A percentile compares a stretch with the other conserved stretches of the same genome.
Conservation (phyloP, 176 grass and related monocot species). For the Poa pratensis region DNA sequence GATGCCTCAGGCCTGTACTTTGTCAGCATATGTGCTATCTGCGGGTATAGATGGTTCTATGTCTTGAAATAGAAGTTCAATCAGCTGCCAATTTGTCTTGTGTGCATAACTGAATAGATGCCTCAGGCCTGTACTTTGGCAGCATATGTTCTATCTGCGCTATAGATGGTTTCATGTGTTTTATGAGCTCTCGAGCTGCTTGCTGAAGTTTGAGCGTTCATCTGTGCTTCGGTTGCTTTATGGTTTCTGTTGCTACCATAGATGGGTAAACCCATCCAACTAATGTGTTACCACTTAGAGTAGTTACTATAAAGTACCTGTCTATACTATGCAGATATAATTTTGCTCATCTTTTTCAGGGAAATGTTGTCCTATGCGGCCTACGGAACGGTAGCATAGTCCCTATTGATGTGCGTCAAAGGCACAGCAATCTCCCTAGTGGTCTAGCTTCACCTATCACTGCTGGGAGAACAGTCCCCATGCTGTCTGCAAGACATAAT, state of each 20-base stretch:
- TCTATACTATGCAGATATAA: constrained; percentile 28
- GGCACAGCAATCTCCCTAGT: constrained; percentile 14
- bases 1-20: constrained; percentile 3
- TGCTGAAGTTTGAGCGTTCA: background rate
- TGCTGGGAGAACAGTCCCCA: constrained; percentile 46
- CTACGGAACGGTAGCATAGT: constrained; percentile 63
- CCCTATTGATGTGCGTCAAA: constrained; percentile 65
- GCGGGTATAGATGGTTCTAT: constrained; percentile 14
- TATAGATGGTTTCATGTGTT: background rate
- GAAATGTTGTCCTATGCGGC: constrained; percentile 75
- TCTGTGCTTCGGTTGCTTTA: constrained; percentile 6
- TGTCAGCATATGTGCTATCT: constrained; percentile 31
- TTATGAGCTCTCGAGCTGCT: constrained; percentile 21
- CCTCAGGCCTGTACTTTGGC: too few species aligned
- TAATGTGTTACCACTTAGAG: background rate
- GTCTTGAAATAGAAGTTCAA: too few species aligned
- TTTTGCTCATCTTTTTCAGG: constrained; percentile 44
- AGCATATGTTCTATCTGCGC: too few species aligned
- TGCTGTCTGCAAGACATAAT: constrained; percentile 20
- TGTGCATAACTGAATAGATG: too few species aligned
- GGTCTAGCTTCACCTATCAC: constrained; percentile 44
- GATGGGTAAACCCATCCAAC: background rate
- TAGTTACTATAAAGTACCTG: constrained; percentile 7
- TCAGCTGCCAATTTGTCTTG: too few species aligned
- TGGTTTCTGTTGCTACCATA: background rate